Percentiles rank a stretch among this genome's conserved stretches.
These are phyloP conservation scores for Zarea fungicola DNA, from an alignment of 2,329 filamentous ascomycete species.

Conservation along the genomic window DNA sequence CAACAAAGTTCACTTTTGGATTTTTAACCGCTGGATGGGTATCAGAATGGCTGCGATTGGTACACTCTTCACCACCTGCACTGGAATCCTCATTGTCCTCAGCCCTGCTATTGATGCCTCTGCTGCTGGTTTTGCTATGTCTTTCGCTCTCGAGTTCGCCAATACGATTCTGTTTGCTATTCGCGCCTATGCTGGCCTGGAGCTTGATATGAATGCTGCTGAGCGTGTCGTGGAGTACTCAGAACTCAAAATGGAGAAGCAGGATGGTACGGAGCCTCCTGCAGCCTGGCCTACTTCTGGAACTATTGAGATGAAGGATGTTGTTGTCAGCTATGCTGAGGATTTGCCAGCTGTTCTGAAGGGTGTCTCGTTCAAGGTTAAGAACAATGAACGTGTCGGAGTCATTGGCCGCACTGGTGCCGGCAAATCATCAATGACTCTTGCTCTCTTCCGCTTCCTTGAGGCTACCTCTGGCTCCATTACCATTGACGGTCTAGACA, in stretches of 20 bases:
- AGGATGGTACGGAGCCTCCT: constrained; percentile 55
- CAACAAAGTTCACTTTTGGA: constrained; percentile 62
- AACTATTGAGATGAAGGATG: constrained; percentile 63
- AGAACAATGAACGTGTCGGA: constrained; percentile 65
- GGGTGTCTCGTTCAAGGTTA: constrained; percentile 61
- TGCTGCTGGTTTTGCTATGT: constrained; percentile 69
- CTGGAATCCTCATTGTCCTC: constrained; percentile 59
- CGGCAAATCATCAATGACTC: constrained; percentile 70
- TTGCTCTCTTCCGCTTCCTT: constrained; percentile 73
- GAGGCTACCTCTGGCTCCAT: constrained; percentile 63
- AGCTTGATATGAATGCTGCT: constrained; percentile 73
- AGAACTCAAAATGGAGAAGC: constrained; percentile 60
- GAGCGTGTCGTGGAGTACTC: constrained; percentile 74
- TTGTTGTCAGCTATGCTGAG: constrained; percentile 66
- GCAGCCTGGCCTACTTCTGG: constrained; percentile 73
- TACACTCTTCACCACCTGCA: constrained; percentile 60
- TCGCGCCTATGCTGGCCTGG: constrained; percentile 62
- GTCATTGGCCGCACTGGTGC: constrained; percentile 74
- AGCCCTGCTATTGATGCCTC: constrained; percentile 60
- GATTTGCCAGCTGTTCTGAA: constrained; percentile 68
- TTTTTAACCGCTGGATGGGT: constrained; percentile 73
- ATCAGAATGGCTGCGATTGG: constrained; percentile 67
- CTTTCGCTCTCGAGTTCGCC: constrained; percentile 68
- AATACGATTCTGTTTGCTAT: constrained; percentile 60
- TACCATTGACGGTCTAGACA: constrained; percentile 67